Conservation (phyloP, 2,329 filamentous ascomycete species). For the Apiospora koreana region DNA sequence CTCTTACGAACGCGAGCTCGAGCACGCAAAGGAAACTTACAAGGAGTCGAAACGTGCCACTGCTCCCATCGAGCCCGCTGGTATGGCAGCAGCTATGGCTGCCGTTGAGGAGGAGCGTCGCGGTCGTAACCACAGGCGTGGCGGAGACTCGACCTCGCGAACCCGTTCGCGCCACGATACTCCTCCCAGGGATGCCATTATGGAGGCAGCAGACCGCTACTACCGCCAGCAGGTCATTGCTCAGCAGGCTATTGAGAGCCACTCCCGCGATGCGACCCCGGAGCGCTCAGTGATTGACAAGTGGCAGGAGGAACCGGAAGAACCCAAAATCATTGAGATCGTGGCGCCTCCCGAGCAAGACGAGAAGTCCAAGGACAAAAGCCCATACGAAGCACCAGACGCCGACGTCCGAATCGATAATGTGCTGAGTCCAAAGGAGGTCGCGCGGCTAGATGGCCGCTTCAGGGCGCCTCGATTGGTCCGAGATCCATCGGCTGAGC, state of each 20-base stretch:
- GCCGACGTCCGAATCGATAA: constrained; percentile 67
- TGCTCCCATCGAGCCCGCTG: constrained; percentile 48
- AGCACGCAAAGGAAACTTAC: constrained; percentile 45
- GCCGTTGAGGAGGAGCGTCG: constrained; percentile 44
- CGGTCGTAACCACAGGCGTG: constrained; percentile 33
- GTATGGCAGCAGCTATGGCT: constrained; percentile 48
- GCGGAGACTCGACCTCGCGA: constrained; percentile 32
- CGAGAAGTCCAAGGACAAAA: constrained; percentile 42
- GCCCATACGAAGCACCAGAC: constrained; percentile 57
- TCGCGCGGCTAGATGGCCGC: constrained; percentile 33
- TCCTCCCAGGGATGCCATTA: constrained; percentile 45
- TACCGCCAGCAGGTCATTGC: constrained; percentile 59
- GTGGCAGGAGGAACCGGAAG: constrained; percentile 43
- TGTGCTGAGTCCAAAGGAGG: constrained; percentile 54
- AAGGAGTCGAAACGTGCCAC: constrained; percentile 50
- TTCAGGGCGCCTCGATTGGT: constrained; percentile 38
- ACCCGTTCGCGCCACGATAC: constrained; percentile 36
- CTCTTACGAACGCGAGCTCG: constrained; percentile 49
- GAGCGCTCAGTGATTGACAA: constrained; percentile 57
- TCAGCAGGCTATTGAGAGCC: constrained; percentile 54
- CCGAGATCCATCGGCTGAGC: constrained; percentile 55
- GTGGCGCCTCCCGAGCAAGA: constrained; percentile 54
- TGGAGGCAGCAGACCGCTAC: constrained; percentile 58
- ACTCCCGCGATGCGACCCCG: constrained; percentile 52
- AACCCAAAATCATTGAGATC: constrained; percentile 41